Evolutionary conservation across 192 early-diverging fungal species (phyloP), one percentile per base, ranked within the genome.

Genomic region (Rhizophagus prolifer): DNA sequence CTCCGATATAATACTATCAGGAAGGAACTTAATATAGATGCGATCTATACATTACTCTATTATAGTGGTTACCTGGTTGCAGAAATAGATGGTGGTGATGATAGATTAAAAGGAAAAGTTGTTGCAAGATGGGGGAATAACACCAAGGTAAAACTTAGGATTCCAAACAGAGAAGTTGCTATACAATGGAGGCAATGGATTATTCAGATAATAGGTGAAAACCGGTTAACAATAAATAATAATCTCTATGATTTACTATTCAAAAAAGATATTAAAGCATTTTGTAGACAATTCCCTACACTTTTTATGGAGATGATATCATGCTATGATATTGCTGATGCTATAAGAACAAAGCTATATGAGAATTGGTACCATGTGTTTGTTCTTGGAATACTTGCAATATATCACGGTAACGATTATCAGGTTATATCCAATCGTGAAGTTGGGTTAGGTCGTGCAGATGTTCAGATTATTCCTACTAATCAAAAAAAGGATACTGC

Each of bases 141-240:
- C 1, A 44, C 0, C 2, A 25, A 68, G 7, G 38, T 46, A 1
- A 16, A 68, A 46, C 66, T 68, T 68, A 68, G 46, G 30, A 68
- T 68, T n/a, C 66, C 66, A 68, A 68, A 68, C 34, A 68, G 21
- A 41, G 38, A 68, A 68, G n/a, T 68, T 68, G 66, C 66, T 68
- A n/a, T 46, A 68, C 66, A 41, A 68, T 68, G 66, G 38, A 68
- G 36, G 14, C 21, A 41, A 38, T 68, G 66, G 66, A 68, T 68
- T 41, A 25, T 21, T 34, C 1, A 68, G 8, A 38, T 68, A 19
- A 46, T 68, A 68, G 66, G 66, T 0, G 14, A 36, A 68, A 16
- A 31, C 44, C 3, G 34, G 4, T 13, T 19, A 67, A 67, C 0
- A 19, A 68, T 26, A 21, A 68, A 68, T 44, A 12, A 44, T 9